These are phyloP conservation scores for Austroboletus festivus DNA, from an alignment of 768 basidiomycete species.

Conservation along the genomic window DNA sequence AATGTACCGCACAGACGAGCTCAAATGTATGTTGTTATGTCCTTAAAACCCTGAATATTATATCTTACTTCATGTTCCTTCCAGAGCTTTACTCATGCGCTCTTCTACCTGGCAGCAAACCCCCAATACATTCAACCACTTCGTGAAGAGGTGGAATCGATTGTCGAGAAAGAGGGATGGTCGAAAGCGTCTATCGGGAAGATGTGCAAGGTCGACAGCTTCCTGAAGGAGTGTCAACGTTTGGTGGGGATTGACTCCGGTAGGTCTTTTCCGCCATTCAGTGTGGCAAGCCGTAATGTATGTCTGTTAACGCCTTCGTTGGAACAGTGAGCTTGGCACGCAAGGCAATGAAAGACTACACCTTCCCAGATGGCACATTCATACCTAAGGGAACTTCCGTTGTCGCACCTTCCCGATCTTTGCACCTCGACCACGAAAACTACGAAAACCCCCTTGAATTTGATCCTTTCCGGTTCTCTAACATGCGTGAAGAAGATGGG, in stretches of 20 bases:
- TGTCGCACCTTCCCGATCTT: conserved; percentile 21
- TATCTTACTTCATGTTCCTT: not conserved
- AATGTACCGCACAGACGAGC: not conserved
- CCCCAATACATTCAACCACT: conserved; percentile 26
- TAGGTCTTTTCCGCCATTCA: conserved; percentile 10
- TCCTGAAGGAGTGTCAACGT: conserved; percentile 37
- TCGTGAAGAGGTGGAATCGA: not conserved
- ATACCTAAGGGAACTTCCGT: conserved; percentile 33
- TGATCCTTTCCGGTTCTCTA: conserved; percentile 49
- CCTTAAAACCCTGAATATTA: not conserved
- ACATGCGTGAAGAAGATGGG: conserved; percentile 32
- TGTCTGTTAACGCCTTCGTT: not conserved
- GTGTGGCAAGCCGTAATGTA: not conserved
- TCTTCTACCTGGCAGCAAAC: conserved; percentile 36
- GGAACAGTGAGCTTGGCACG: conserved; percentile 31
- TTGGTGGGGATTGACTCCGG: conserved; percentile 26
- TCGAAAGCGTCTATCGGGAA: conserved; percentile 24
- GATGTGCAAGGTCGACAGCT: conserved; percentile 38
- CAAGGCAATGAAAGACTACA: conserved; percentile 30
- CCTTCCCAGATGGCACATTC: conserved; percentile 37
- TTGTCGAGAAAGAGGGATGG: conserved; percentile 20
- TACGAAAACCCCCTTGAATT: conserved; percentile 38
- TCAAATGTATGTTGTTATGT: not conserved
- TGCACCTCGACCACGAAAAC: conserved; percentile 18
- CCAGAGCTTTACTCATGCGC: conserved; percentile 32